Base-by-base conservation (phyloP, 169 alveolate species). In the Toxoplasma gondii region DNA sequence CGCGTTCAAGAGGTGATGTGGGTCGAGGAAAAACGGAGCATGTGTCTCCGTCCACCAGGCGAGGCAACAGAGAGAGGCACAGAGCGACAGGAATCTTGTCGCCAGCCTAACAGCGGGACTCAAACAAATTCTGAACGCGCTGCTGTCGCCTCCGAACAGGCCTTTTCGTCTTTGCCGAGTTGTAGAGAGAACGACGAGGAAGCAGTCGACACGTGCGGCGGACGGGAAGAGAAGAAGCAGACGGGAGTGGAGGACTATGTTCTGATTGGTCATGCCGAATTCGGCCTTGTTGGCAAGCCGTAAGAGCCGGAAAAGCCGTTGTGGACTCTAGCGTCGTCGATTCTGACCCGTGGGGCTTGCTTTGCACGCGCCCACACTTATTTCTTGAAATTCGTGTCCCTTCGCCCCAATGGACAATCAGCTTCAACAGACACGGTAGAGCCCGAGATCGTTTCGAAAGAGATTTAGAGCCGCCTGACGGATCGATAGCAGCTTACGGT, bases 261-360 rank as follows among this genome's bases (percentile, higher is more conserved):
- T 86, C 49, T 44, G 80, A 86, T 44, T 29, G 92, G 92, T 9
- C 90, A 82, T 24, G 64, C 44, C 27, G 90, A 82, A 24, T 82
- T 43, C 67, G 90, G 90, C 41, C 90, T 82, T 36, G 90, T 82
- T 16, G 90, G 90, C 90, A 82, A 43, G 36, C 64, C 90, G 90
- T 82, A 82, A 82, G 90, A 41, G 39, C 64, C 90, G 22, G 12
- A 12, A 12, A 49, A 49, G 12, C 58, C 38, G 31, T 17, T 69
- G 4, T 29, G 36, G 81, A 9, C 81, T 9, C 34, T n/a, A 4
- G 5, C 34, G 5, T 4, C 81, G 34, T 29, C 31, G 81, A 9
- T 10, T 9, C 81, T 24, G 36, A 29, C 12, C 81, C 81, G 12
- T 69, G 41, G 5, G 5, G 31, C 81, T 69, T 29, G 7, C 81